Base-by-base conservation (phyloP, 257 asterid genomes). In the Eustoma russellianum region DNA sequence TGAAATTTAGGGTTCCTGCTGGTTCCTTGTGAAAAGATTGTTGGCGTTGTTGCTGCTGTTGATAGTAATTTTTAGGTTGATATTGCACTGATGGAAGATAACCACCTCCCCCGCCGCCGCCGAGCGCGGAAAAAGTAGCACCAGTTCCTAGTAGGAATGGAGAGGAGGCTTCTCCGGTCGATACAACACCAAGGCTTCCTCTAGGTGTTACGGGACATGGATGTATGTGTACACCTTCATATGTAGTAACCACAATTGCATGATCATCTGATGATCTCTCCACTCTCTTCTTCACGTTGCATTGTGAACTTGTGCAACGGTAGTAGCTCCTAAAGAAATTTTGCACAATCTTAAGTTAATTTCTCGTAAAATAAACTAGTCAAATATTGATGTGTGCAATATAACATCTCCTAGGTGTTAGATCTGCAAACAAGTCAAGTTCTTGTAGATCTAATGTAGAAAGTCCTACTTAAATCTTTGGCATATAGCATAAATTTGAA, bases 171-270 rank as follows among this genome's bases (percentile, higher is more conserved):
- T 51, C 64, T 1, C 52, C 57, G 10, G 53, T 63, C 9, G 48
- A 18, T 2, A 7, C 16, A 7, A 48, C 41, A n/a, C 60, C 18
- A 47, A 77, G 35, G 52, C 43, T 11, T 33, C 65, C 59, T 5
- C 82, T 79, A 0, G 63, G 62, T 66, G 61, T 60, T 8, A 54
- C 61, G 9, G 91, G 94, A 72, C 76, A 76, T 9, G 78, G 83
- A 56, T 86, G 95, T 1, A 62, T 83, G 76, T 86, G 95, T 60
- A 73, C 80, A 45, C 95, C 95, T 72, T 86, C 95, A 16, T 86
- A 86, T 0, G 95, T 86, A 0, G 95, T 86, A 38, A 83, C 79
- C 11, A 86, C 91, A 53, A 65, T 41, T 68, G 45, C 59, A 46
- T 85, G 82, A 62, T 86, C 94, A 14, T 54, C 55, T 59, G 63